Conservation (phyloP, 345 rosid genomes). For the Pistacia atlantica region DNA sequence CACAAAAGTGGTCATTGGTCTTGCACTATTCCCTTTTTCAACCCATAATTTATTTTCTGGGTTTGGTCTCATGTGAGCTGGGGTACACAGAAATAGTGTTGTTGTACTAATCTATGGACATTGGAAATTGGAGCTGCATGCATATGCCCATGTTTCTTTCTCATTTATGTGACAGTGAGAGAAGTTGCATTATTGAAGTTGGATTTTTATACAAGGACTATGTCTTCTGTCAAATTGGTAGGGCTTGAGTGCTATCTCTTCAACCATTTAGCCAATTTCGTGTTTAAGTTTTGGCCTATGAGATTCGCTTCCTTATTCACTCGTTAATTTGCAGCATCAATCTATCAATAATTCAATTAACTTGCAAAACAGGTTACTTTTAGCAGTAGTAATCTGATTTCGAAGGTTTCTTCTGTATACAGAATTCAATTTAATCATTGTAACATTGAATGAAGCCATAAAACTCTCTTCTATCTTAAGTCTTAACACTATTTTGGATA, state of each 20-base stretch:
- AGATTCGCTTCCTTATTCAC: too few species aligned
- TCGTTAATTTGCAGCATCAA: too few species aligned
- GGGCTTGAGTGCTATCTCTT: background rate
- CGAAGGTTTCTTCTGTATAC: too few species aligned
- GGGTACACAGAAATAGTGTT: background rate
- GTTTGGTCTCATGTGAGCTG: background rate
- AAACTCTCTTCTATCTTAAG: background rate
- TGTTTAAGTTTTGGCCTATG: background rate
- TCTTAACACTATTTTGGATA: background rate
- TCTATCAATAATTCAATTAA: too few species aligned
- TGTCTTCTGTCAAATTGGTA: too few species aligned
- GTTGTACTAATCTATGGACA: constrained; percentile 1
- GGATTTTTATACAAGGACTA: background rate
- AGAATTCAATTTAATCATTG: background rate
- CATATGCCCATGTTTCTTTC: constrained; percentile 10
- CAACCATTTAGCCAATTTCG: background rate
- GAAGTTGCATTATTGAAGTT: background rate
- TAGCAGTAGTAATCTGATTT: too few species aligned
- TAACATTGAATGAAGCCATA: background rate
- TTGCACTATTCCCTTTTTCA: background rate
- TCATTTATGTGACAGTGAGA: constrained; percentile 6
- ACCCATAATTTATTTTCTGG: background rate
- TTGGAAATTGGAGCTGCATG: constrained; percentile 33
- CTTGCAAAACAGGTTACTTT: background rate
- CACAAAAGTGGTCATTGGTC: background rate